Evolutionary conservation across 306 rosid genomes (phyloP), one percentile per base, ranked within the genome.

Genomic region (Trifolium subterraneum): DNA sequence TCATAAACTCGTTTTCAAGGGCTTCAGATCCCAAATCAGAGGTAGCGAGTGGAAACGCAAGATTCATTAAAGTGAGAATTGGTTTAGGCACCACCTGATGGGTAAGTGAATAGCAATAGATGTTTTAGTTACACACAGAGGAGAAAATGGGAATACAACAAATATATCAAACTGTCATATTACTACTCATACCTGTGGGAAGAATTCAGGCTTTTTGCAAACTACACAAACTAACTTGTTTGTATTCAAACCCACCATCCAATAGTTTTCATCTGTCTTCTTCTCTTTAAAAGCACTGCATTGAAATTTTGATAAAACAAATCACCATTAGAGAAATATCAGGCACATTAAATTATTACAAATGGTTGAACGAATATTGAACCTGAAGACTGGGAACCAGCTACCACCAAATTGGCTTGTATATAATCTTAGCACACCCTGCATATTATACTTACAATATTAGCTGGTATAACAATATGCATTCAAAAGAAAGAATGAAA

Each of bases 361-460:
- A 56, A 7, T 58, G 56, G 23, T 72, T 68, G 38, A 71, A 80
- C 56, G 10, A 76, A 83, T 71, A 56, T 44, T 67, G 70, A 83
- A 94, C 99, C 97, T 94, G 88, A 94, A 94, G 80, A 92, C 86
- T 39, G 99, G 99, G 50, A 88, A 75, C 97, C 99, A 92, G 82
- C 88, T 90, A 72, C 99, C 97, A 31, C 96, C 99, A 82, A 82
- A 92, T 85, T 92, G 93, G 59, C 80, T 85, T 22, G 92, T 83
- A 82, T 86, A 92, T 77, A 86, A 87, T 84, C 99, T 87, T 51
- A 94, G 84, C 73, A 88, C 86, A 9, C 99, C 96, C 97, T 93
- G 76, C 67, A 70, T 52, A 63, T 70, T n/a, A 68, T 8, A 72
- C 47, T 68, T 14, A 55, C 33, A 56, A 29, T 64, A 48, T 80